Evolutionary conservation across 352 stramenopile genomes (phyloP).

Genomic region (Globisporangium spiculum): DNA sequence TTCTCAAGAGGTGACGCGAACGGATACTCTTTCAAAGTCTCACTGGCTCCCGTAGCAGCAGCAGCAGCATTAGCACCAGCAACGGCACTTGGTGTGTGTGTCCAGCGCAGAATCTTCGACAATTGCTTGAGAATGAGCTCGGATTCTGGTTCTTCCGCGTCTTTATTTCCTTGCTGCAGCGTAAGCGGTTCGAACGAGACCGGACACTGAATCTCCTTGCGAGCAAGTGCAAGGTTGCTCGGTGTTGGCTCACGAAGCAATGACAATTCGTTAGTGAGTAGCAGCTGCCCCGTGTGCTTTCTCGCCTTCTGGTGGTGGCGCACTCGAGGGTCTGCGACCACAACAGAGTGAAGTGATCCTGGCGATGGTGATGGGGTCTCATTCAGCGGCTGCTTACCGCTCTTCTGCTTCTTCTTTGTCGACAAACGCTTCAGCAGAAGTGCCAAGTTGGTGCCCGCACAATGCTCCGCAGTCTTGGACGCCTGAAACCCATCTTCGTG

Average conservation of each 20-base stretch:
- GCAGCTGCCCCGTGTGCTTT: not conserved
- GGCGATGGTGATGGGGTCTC: not conserved
- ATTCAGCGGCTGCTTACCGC: not conserved
- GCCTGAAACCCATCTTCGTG: slow-evolving; percentile 49
- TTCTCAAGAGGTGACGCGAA: slow-evolving; percentile 16
- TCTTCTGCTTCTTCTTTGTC: not conserved
- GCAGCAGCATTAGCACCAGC: not conserved
- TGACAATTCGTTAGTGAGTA: slow-evolving; percentile 20
- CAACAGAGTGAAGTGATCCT: slow-evolving; percentile 32
- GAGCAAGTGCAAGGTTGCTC: slow-evolving; percentile 15
- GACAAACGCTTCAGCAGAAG: slow-evolving; percentile 4
- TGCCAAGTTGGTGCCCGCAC: slow-evolving; percentile 14
- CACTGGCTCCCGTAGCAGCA: not conserved
- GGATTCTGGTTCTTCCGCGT: slow-evolving; percentile 64
- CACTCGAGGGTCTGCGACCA: slow-evolving; percentile 46
- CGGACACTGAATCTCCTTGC: slow-evolving; percentile 49
- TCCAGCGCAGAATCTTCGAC: slow-evolving; percentile 53
- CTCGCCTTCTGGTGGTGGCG: slow-evolving; percentile 3
- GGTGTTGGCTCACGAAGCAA: slow-evolving; percentile 52
- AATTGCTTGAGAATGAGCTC: slow-evolving; percentile 53
- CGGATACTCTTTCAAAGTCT: slow-evolving; percentile 27
- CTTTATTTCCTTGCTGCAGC: slow-evolving; percentile 16
- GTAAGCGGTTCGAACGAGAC: slow-evolving; percentile 46
- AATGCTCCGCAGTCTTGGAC: slow-evolving; percentile 9
- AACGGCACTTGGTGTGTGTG: slow-evolving; percentile 19